Conservation (phyloP, 352 stramenopile species). For the Phytophthora ohioensis region DNA sequence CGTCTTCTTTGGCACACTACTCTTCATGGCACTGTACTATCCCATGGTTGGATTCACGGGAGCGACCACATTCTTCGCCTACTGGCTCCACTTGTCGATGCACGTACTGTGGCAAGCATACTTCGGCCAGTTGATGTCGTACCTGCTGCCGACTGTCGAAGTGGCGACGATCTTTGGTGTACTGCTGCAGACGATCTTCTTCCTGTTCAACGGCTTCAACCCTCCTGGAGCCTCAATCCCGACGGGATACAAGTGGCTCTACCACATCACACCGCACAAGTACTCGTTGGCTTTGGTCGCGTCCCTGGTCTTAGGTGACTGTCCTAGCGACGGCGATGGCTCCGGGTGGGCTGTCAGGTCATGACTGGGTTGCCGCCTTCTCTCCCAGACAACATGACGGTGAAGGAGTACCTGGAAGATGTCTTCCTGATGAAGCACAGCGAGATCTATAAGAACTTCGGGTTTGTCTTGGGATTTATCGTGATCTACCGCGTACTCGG, state of each 20-base stretch:
- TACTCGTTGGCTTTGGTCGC: slow-evolving; percentile 19
- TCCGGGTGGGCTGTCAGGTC: slow-evolving; percentile 40
- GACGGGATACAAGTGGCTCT: slow-evolving; percentile 28
- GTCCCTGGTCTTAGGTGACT: slow-evolving; percentile 27
- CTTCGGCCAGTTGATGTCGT: slow-evolving; percentile 42
- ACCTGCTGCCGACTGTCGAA: slow-evolving; percentile 43
- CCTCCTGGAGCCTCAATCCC: slow-evolving; percentile 21
- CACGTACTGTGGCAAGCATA: slow-evolving; percentile 35
- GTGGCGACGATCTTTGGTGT: slow-evolving; percentile 55
- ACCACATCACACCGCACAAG: slow-evolving; percentile 31
- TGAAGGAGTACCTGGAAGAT: slow-evolving; percentile 42
- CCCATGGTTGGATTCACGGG: slow-evolving; percentile 36
- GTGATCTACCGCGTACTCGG: slow-evolving; percentile 25
- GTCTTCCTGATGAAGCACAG: slow-evolving; percentile 47
- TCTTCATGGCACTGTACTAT: slow-evolving; percentile 5
- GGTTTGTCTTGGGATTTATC: slow-evolving; percentile 36
- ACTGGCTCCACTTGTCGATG: slow-evolving; percentile 27
- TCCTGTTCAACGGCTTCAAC: slow-evolving; percentile 34
- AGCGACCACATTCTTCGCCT: slow-evolving; percentile 21
- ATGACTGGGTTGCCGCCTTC: slow-evolving; percentile 40
- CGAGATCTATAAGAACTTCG: slow-evolving; percentile 37
- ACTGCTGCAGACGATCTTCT: slow-evolving; percentile 29
- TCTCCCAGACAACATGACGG: slow-evolving; percentile 32
- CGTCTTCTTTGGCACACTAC: slow-evolving; percentile 13
- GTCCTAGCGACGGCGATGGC: slow-evolving; percentile 24